Percentiles rank a stretch among this genome's conserved stretches.
Evolutionary conservation across 768 basidiomycete genomes (phyloP).

Genomic region (Agaricus bisporus): DNA sequence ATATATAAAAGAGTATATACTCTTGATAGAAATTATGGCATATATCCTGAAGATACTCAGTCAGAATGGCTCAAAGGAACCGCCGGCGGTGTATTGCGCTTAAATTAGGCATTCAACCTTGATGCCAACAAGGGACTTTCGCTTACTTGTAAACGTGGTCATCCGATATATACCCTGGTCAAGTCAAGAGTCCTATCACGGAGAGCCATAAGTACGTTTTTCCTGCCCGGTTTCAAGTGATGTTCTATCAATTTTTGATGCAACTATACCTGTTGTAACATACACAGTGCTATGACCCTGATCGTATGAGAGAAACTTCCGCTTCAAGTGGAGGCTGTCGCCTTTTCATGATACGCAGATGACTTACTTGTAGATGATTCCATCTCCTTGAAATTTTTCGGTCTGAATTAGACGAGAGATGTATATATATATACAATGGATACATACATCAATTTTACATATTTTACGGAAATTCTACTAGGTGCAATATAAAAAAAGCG

Average conservation of each 20-base stretch:
- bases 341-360: no score
- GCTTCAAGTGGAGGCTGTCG: no score
- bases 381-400: not conserved
- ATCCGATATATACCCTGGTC: constrained; percentile 1
- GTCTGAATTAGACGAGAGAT: not conserved
- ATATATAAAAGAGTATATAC: no score
- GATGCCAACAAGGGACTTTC: not conserved
- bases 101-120: no score
- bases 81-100: no score
- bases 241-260: constrained; percentile 1
- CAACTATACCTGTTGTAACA: no score
- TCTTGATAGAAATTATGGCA: no score
- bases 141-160: not conserved
- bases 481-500: not conserved
- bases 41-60: no score
- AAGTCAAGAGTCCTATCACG: constrained; percentile 7
- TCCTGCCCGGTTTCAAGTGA: not conserved
- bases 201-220: not conserved
- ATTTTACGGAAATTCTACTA: not conserved
- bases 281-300: not conserved
- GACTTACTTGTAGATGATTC: not conserved
- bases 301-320: not conserved
- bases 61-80: no score
- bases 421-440: not conserved
- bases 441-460: not conserved